A percentile compares a stretch with the other conserved stretches of the same genome.
phyloP scores from a whole-genome alignment of 192 early-diverging fungal species.

The Funneliformis geosporum region DNA sequence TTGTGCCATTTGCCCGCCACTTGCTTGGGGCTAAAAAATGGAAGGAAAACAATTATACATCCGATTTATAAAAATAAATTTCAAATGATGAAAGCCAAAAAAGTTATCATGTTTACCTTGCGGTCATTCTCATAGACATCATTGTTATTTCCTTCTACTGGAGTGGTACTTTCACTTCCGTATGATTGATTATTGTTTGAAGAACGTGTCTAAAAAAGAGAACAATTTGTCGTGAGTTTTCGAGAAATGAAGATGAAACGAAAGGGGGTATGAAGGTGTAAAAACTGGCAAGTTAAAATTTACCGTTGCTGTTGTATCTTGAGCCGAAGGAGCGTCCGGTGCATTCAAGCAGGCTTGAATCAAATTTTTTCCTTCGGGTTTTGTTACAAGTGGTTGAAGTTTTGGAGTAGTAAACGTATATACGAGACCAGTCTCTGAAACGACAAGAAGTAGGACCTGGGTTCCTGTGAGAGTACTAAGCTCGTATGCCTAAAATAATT shows the following conservation, averaged over 20 bases:
- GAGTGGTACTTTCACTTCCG: constrained; percentile 24
- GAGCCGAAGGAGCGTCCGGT: constrained; percentile 54
- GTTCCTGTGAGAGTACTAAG: constrained; percentile 92
- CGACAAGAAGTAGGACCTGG: constrained; percentile 89
- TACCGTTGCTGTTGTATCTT: constrained; percentile 39
- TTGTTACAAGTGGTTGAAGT: constrained; percentile 89
- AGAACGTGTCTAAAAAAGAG: background rate
- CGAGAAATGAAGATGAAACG: background rate
- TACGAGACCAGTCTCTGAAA: constrained; percentile 93
- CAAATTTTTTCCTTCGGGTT: constrained; percentile 88
- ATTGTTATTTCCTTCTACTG: constrained; percentile 18
- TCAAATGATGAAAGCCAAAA: background rate
- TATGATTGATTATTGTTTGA: constrained; percentile 1
- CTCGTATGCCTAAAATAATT: constrained; percentile 77
- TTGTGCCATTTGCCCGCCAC: constrained; percentile 6
- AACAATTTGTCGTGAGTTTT: background rate
- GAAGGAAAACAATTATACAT: background rate
- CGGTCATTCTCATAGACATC: constrained; percentile 25
- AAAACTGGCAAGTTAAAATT: background rate
- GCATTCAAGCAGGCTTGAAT: constrained; percentile 92
- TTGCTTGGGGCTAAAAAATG: constrained; percentile 2
- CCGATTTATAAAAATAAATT: background rate
- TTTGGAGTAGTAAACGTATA: constrained; percentile 95
- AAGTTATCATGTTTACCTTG: constrained; percentile 31
- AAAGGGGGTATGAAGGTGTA: background rate